Evolutionary conservation across 345 rosid genomes (phyloP), one percentile per base, ranked within the genome.

Genomic region (Isatis tinctoria): DNA sequence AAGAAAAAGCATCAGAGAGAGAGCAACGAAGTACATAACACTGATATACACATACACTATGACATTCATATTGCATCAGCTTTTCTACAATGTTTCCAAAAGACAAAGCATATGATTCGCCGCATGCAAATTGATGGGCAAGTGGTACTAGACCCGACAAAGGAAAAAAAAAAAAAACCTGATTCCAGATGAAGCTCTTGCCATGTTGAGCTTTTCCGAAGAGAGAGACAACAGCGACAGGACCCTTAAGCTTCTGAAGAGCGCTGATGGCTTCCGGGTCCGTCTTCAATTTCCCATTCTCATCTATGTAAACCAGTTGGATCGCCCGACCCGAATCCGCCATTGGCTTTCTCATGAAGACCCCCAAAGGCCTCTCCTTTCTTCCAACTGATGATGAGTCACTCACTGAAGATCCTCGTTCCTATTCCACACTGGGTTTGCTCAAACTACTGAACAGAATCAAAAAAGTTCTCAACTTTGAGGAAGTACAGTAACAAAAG

Each of bases 241-340:
- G 82, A 40, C 81, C 82, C 51, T 73, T 75, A 8, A 83, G 76
- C 52, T 73, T 80, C 54, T 76, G 80, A 37, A 83, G 84, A 54
- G 79, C 74, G 33, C 62, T 74, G 14, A 78, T 75, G 56, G 86
- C 79, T 78, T 78, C 82, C 0, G 81, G 81, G 75, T 81, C 82
- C 49, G 80, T 81, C 53, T 79, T 78, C 52, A 81, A 65, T 77
- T 74, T 75, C 36, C 81, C 81, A 51, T 65, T 65, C 69, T 83
- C 86, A 59, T 83, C 86, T 12, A 67, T 48, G 62, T 81, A 83
- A 39, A 75, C 84, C 43, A 83, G 40, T 66, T 80, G 84, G 24
- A 83, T 60, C 43, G 81, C 65, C 74, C 67, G 65, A 53, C 71
- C 57, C 65, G n/a, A n/a, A 20, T 57, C 47, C 63, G 13, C 48